These are phyloP conservation scores for Sequoia sempervirens DNA, from an alignment of 75 land plant species.

Conservation along the genomic window DNA sequence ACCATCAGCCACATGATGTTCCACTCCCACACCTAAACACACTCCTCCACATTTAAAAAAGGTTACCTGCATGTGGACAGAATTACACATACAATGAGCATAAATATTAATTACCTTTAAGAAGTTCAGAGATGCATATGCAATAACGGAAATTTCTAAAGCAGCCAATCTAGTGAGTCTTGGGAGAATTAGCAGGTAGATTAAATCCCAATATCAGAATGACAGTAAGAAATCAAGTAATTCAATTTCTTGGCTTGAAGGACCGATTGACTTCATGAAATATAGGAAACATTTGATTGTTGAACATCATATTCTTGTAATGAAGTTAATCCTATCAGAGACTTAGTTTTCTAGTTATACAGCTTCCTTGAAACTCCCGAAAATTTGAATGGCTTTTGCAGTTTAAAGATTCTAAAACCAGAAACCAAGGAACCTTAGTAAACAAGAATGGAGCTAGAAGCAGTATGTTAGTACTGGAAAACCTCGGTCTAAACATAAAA, in stretches of 20 bases:
- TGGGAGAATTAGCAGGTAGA: not conserved
- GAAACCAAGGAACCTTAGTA: not conserved
- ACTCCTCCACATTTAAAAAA: constrained; percentile 83
- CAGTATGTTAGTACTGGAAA: not conserved
- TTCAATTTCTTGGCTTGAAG: not conserved
- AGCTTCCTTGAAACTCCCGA: not conserved
- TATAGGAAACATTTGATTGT: too few species aligned
- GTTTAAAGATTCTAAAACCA: not conserved
- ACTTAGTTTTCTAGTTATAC: not conserved
- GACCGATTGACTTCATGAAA: too few species aligned
- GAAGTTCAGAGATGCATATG: not conserved
- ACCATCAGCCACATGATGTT: constrained; percentile 84
- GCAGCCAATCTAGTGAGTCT: not conserved
- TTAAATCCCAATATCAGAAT: not conserved
- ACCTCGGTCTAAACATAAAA: not conserved
- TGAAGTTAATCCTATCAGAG: not conserved
- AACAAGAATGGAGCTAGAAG: not conserved
- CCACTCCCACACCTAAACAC: constrained; percentile 78
- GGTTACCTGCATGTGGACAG: constrained; percentile 44
- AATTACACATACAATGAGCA: not conserved
- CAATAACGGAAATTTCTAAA: not conserved
- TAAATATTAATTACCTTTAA: not conserved
- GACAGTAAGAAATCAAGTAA: not conserved
- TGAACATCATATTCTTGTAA: too few species aligned
- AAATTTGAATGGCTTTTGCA: not conserved